phyloP scores from a whole-genome alignment of 2,329 filamentous ascomycete genomes.

The Hymenoscyphus fraxineus region DNA sequence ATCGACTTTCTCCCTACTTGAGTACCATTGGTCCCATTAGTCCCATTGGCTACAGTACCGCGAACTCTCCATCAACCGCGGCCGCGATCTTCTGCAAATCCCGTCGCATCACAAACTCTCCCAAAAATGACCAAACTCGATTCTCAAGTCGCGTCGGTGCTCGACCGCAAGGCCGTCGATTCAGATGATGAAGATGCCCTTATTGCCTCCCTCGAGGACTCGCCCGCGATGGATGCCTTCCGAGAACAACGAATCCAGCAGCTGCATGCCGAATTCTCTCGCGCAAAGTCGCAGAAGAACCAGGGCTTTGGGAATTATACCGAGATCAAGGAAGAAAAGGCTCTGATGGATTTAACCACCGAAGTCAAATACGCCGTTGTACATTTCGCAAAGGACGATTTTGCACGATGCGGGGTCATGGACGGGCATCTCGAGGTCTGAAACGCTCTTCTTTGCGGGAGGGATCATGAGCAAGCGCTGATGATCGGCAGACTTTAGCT shows the following conservation, averaged over 20 bases:
- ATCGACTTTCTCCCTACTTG: background rate
- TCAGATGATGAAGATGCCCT: conserved; percentile 56
- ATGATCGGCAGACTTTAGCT: conserved; percentile 42
- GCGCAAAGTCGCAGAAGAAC: conserved; percentile 48
- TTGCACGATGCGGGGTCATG: conserved; percentile 41
- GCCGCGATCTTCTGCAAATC: conserved; percentile 10
- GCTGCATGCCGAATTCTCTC: conserved; percentile 51
- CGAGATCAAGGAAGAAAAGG: conserved; percentile 56
- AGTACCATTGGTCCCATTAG: too few relatives aligned
- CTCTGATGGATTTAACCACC: conserved; percentile 46
- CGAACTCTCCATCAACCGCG: conserved; percentile 15
- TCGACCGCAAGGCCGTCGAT: conserved; percentile 35
- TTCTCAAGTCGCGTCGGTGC: conserved; percentile 46
- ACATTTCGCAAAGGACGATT: conserved; percentile 42
- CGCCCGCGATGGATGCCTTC: conserved; percentile 49
- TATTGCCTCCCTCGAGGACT: conserved; percentile 52
- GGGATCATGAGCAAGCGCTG: background rate
- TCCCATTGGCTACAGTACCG: background rate
- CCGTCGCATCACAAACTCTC: conserved; percentile 3
- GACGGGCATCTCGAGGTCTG: conserved; percentile 38
- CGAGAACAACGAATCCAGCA: conserved; percentile 56
- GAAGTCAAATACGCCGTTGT: conserved; percentile 38
- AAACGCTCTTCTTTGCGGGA: background rate
- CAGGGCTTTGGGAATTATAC: conserved; percentile 50
- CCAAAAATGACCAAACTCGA: conserved; percentile 44